Base-by-base conservation (phyloP, 1,284 basidiomycete species). In the Moesziomyces antarcticus region DNA sequence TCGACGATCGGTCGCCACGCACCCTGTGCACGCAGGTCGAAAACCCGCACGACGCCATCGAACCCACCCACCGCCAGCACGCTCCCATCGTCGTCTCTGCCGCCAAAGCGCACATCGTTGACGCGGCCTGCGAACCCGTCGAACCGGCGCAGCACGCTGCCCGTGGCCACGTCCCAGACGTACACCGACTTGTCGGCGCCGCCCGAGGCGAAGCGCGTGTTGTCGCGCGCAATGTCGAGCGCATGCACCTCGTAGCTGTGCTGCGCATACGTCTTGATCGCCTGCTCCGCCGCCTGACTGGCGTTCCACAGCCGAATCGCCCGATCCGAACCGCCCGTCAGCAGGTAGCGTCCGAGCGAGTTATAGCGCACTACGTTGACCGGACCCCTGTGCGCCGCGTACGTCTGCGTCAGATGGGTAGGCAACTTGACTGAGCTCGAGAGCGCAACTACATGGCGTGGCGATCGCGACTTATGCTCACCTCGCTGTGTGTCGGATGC, bases 191-290 rank as follows among this genome's bases (percentile, higher is more conserved):
- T 90, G 85, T 99, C 97, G 4, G 93, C 94, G 42, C 97, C 97
- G 25, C 92, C 93, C 3, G 92, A 94, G 1, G 92, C 95, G 79
- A 99, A 96, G 76, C 91, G 91, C 48, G 92, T 90, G 85, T 98
- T 99, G 85, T 98, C 95, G 69, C 92, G 90, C 22, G 94, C 89
- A 45, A 94, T 96, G 73, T 61, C 89, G 52, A 99, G 87, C 0
- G 93, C 93, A 21, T 97, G 88, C 7, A 99, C 92, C 82, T 97
- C 94, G 82, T 97, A 95, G 35, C 92, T 93, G 84, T 99, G 96
- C 1, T 92, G 93, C 45, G 89, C 86, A 82, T 97, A 99, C 0
- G 88, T 85, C 85, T 97, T 96, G 86, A 99, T 81, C 37, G 66
- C 35, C 5, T 48, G 33, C 25, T 53, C 30, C 18, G 45, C 54